phyloP scores from a whole-genome alignment of 2,329 filamentous ascomycete genomes.

The Tolypocladium ophioglossoides region DNA sequence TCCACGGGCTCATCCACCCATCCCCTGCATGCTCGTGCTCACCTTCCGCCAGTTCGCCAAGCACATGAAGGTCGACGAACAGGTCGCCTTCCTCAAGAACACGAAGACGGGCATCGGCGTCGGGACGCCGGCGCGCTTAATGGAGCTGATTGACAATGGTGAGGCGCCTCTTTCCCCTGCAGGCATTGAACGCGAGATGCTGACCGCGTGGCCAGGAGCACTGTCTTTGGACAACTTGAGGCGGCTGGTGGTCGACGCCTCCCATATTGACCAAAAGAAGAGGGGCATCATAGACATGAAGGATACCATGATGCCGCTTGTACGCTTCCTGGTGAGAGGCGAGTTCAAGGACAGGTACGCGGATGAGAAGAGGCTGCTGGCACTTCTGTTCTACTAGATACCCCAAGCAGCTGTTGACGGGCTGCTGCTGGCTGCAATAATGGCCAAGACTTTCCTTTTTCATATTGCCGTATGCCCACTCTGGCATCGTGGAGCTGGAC shows the following conservation, averaged over 20 bases:
- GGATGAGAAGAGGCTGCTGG: constrained; percentile 45
- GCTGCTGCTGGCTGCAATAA: not conserved
- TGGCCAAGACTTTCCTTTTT: not conserved
- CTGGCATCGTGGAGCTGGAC: too few species aligned
- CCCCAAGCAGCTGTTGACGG: constrained; percentile 3
- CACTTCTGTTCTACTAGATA: constrained; percentile 53
- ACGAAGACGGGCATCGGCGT: constrained; percentile 74
- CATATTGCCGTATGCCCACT: too few species aligned
- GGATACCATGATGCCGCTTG: constrained; percentile 74
- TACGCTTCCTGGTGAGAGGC: constrained; percentile 58
- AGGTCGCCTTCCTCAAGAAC: constrained; percentile 61
- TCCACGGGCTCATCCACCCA: not conserved
- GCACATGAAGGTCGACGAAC: constrained; percentile 90
- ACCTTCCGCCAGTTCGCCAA: constrained; percentile 61
- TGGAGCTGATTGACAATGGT: constrained; percentile 75
- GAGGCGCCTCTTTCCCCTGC: constrained; percentile 16
- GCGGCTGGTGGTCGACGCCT: constrained; percentile 80
- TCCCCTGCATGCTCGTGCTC: not conserved
- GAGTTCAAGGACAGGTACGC: constrained; percentile 63
- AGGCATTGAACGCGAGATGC: not conserved
- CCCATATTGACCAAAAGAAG: constrained; percentile 91
- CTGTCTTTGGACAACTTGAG: constrained; percentile 62
- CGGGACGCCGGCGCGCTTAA: constrained; percentile 75
- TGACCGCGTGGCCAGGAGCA: constrained; percentile 35
- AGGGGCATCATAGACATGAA: constrained; percentile 90